Evolutionary conservation across 225 moss, liverwort and hornwort species (phyloP).

Genomic region (Polytrichum commune): DNA sequence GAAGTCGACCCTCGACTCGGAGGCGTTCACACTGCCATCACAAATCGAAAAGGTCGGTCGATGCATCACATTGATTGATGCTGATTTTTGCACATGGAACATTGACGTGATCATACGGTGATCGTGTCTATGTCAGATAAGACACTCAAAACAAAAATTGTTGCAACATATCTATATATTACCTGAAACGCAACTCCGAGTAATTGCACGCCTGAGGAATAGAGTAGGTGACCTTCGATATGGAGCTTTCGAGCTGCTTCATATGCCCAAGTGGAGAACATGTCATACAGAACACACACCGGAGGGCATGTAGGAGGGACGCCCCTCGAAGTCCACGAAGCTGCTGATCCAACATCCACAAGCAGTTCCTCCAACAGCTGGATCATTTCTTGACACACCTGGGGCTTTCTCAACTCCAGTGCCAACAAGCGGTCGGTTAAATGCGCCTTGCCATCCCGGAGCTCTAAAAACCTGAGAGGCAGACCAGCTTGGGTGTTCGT

Average conservation of each 20-base stretch:
- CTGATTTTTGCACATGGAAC: not conserved
- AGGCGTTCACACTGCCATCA: conserved; percentile 32
- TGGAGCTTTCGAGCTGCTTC: conserved; percentile 25
- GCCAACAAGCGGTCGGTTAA: not conserved
- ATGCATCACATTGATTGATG: not conserved
- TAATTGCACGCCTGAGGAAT: conserved; percentile 2
- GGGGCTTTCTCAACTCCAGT: not conserved
- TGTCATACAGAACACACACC: conserved; percentile 35
- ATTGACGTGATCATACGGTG: not conserved
- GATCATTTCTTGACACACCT: conserved; percentile 16
- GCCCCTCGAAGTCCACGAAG: conserved; percentile 13
- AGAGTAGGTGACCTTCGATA: conserved; percentile 34
- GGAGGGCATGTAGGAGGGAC: conserved; percentile 21
- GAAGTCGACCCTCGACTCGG: conserved; percentile 25
- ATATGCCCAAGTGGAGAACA: conserved; percentile 23
- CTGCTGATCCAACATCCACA: conserved; percentile 15
- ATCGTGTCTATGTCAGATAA: not conserved
- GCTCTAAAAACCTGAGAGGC: conserved; percentile 12
- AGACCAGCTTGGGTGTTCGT: not conserved
- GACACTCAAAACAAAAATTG: not conserved
- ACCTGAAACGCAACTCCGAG: conserved; percentile 33
- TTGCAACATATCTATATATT: not conserved
- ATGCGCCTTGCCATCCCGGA: not conserved
- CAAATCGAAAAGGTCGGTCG: not conserved
- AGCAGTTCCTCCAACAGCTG: conserved; percentile 15